These are phyloP conservation scores for Acanthamoeba lugdunensis DNA, from an alignment of 208 protist genomes.

Conservation along the genomic window DNA sequence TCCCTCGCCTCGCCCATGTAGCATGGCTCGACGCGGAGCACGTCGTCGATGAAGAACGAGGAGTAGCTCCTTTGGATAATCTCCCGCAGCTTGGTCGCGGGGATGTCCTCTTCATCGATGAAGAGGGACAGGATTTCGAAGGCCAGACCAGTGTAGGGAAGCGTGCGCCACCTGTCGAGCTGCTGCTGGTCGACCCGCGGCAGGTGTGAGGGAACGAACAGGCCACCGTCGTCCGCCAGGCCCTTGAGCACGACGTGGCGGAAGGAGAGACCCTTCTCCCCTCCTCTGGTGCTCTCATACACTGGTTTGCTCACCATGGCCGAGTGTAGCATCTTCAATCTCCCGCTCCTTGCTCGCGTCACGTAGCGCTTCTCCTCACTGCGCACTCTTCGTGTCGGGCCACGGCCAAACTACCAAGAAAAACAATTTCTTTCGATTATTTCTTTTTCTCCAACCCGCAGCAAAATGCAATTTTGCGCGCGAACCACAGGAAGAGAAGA, in stretches of 20 bases:
- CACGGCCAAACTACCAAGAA: too few relatives aligned
- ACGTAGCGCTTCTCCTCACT: background rate
- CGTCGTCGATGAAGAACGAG: constrained; percentile 26
- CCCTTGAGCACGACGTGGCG: constrained; percentile 78
- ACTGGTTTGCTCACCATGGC: background rate
- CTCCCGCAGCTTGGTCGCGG: constrained; percentile 62
- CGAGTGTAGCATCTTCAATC: background rate
- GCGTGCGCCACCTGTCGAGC: constrained; percentile 70
- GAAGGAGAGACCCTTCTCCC: constrained; percentile 63
- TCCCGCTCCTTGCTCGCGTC: background rate
- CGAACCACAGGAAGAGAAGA: background rate
- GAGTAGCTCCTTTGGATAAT: constrained; percentile 75
- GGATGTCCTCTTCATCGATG: constrained; percentile 76
- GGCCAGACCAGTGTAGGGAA: constrained; percentile 62
- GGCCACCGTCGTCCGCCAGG: constrained; percentile 78
- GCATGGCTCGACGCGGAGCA: background rate
- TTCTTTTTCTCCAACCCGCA: too few relatives aligned
- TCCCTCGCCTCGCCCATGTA: background rate
- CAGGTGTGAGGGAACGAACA: constrained; percentile 78
- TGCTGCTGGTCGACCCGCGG: constrained; percentile 44
- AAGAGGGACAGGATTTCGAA: constrained; percentile 68
- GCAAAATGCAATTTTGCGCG: background rate
- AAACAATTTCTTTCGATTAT: too few relatives aligned
- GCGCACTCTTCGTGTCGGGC: background rate
- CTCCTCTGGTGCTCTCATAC: constrained; percentile 74